Percentiles rank a stretch among this genome's conserved stretches.
Conservation (phyloP, 208 protist genomes). For the Histomonas meleagridis region DNA sequence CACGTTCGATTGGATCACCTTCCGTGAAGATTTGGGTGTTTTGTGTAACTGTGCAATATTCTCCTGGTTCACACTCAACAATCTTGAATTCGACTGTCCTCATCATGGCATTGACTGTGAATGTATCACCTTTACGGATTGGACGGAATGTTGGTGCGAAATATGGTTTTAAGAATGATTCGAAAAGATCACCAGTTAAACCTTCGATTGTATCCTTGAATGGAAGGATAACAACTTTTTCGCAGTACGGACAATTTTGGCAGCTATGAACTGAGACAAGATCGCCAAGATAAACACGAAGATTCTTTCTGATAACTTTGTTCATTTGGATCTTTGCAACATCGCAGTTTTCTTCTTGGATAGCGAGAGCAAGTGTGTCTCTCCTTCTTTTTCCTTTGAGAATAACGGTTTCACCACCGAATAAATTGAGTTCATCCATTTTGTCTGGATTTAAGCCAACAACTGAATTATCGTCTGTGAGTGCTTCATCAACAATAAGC, state of each 20-base stretch:
- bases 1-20: constrained; percentile 92
- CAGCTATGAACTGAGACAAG: constrained; percentile 80
- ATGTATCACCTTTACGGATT: constrained; percentile 91
- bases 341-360: constrained; percentile 72
- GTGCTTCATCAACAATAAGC: constrained; percentile 23
- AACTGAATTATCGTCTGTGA: neutral
- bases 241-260: constrained; percentile 89
- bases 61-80: constrained; percentile 85
- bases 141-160: constrained; percentile 97
- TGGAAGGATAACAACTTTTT: constrained; percentile 92
- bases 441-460: neutral
- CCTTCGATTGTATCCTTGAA: constrained; percentile 98
- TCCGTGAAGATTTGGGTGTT: constrained; percentile 98
- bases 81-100: constrained; percentile 99
- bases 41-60: constrained; percentile 63
- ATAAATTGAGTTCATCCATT: constrained; percentile 77
- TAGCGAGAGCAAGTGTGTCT: constrained; percentile 85
- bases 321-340: constrained; percentile 90
- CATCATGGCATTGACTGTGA: constrained; percentile 87
- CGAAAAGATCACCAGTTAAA: constrained; percentile 93
- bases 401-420: constrained; percentile 69
- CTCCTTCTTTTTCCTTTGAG: constrained; percentile 93
- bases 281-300: constrained; percentile 91
- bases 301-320: constrained; percentile 92
- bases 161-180: constrained; percentile 95